These are phyloP conservation scores for Botrytis cinerea DNA, from an alignment of 2,329 filamentous ascomycete genomes.

Conservation along the genomic window DNA sequence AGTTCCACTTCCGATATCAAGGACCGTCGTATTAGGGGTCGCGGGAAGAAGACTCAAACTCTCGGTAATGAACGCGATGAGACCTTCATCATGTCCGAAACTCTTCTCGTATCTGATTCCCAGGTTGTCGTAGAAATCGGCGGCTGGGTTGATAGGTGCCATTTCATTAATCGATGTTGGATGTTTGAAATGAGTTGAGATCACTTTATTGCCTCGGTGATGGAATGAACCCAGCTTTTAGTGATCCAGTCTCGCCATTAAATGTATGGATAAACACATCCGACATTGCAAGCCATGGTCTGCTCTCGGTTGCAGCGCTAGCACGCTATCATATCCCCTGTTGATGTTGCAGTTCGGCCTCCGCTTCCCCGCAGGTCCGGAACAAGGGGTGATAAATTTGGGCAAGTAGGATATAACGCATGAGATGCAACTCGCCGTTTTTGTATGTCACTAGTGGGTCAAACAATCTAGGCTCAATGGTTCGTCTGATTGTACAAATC, in stretches of 20 bases:
- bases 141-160: slow-evolving; percentile 6
- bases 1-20: slow-evolving; percentile 43
- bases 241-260: background rate
- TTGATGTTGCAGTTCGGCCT: background rate
- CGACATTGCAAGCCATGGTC: background rate
- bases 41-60: background rate
- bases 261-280: background rate
- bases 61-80: slow-evolving; percentile 14
- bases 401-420: background rate
- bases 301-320: background rate
- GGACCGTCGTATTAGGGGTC: slow-evolving; percentile 13
- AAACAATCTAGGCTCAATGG: background rate
- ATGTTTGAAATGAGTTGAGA: background rate
- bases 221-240: background rate
- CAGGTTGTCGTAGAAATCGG: slow-evolving; percentile 19
- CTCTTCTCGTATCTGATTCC: slow-evolving; percentile 12
- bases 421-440: background rate
- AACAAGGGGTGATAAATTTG: background rate
- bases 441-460: background rate
- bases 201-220: background rate
- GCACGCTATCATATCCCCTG: background rate
- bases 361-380: background rate
- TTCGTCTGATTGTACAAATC: background rate
- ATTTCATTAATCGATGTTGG: background rate
- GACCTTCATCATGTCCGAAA: slow-evolving; percentile 17